Evolutionary conservation across 805 yeast genomes (phyloP), one percentile per base, ranked within the genome.

Genomic region (Debaryomyces hansenii): DNA sequence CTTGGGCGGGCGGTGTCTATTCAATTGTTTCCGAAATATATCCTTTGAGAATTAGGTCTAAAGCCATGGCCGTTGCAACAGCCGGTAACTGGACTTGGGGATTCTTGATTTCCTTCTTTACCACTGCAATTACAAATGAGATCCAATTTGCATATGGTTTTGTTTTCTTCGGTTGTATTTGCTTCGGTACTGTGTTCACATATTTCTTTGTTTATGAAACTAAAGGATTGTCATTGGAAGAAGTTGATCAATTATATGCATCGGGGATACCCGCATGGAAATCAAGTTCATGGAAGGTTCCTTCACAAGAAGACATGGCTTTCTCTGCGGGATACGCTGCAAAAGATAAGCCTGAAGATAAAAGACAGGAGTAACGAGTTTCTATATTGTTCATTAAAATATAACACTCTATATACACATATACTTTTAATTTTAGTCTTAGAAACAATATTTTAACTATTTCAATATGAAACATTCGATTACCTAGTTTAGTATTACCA

Each of bases 191-290:
- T 61, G 71, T 85, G 65, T 88, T 84, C 66, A 86, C 87, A 40
- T 81, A 77, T 75, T 81, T 87, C 74, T 75, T 77, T 55, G 82
- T 88, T 48, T 81, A 82, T 56, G 92, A 87, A 69, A 88, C 96
- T 46, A 83, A 80, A 70, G 95, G 94, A 50, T 77, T 87, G 56
- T 77, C 87, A 35, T 77, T 88, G 63, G 95, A 88, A 70, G 90
- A 87, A 67, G 87, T 87, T 53, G 90, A 87, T 63, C 82, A 78
- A 59, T 70, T 83, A 74, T 84, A 83, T 58, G 72, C 72, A 42
- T 64, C 66, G 44, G 62, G 60, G 46, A 49, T 68, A 43, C 50
- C 54, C n/a, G 66, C 76, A 37, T 70, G 72, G 72, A 66, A 67
- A 52, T 60, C 85, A 10, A 41, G 71, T 21, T 56, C 53, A 43